phyloP scores from a whole-genome alignment of 2,329 filamentous ascomycete genomes.

The Nemania serpens region DNA sequence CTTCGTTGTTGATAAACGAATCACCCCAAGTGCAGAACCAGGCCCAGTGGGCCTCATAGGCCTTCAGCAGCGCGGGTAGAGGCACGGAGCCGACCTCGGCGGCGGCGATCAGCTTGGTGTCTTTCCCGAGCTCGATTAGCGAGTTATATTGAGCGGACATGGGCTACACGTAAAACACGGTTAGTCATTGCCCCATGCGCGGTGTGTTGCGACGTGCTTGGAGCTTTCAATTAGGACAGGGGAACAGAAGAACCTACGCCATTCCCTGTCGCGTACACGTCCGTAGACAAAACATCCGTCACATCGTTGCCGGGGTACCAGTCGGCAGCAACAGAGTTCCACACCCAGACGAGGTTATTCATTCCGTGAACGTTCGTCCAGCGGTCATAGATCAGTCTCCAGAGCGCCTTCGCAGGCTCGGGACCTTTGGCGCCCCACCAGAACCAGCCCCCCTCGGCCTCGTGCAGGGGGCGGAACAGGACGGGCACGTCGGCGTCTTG shows the following conservation, averaged over 20 bases:
- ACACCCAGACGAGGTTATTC: slow-evolving; percentile 8
- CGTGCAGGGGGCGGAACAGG: slow-evolving; percentile 5
- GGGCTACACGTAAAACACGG: background rate
- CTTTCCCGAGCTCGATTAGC: slow-evolving; percentile 3
- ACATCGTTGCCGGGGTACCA: slow-evolving; percentile 8
- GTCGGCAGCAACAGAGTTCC: slow-evolving; percentile 8
- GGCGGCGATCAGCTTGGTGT: slow-evolving; percentile 7
- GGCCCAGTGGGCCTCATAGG: slow-evolving; percentile 8
- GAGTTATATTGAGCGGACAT: background rate
- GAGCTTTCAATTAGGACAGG: background rate
- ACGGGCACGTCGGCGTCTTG: slow-evolving; percentile 7
- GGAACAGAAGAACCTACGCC: background rate
- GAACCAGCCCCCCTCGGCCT: slow-evolving; percentile 11
- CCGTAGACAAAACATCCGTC: slow-evolving; percentile 1
- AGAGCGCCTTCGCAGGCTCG: slow-evolving; percentile 3
- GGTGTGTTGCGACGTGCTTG: background rate
- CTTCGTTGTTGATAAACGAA: background rate
- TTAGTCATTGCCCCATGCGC: background rate
- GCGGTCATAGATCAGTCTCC: slow-evolving; percentile 6
- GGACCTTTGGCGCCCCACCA: slow-evolving; percentile 9
- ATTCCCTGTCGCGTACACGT: background rate
- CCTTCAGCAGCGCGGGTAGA: slow-evolving; percentile 3
- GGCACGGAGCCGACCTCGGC: slow-evolving; percentile 5
- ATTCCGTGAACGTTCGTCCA: slow-evolving; percentile 6
- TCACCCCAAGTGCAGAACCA: slow-evolving; percentile 9